phyloP scores from a whole-genome alignment of 108 stramenopile genomes.

The Fragilaria crotonensis region DNA sequence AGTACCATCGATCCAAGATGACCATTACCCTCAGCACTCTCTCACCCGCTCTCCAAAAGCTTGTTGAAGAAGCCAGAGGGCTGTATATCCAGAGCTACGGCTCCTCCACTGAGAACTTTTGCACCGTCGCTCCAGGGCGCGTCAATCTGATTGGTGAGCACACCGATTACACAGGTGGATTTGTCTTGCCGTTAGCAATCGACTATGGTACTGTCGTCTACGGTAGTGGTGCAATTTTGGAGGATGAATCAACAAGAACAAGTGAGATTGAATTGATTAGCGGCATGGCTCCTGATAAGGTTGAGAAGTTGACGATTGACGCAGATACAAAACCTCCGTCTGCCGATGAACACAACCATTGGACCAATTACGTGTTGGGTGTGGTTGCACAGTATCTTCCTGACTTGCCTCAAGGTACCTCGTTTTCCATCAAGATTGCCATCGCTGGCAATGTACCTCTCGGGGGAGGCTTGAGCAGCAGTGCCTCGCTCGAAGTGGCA shows the following conservation, averaged over 20 bases:
- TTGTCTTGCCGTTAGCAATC: constrained; percentile 89
- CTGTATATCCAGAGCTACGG: constrained; percentile 16
- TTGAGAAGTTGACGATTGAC: constrained; percentile 34
- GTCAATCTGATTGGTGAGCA: constrained; percentile 95
- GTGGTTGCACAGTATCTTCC: constrained; percentile 83
- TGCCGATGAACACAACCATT: constrained; percentile 20
- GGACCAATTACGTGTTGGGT: constrained; percentile 91
- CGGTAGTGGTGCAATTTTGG: constrained; percentile 41
- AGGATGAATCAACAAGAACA: neutral
- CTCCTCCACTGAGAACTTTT: neutral
- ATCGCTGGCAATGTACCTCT: constrained; percentile 87
- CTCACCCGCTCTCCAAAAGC: constrained; percentile 7
- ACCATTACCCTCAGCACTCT: neutral
- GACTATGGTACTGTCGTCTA: constrained; percentile 67
- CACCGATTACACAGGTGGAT: constrained; percentile 95
- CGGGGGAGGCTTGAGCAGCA: constrained; percentile 75
- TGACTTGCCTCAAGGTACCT: constrained; percentile 44
- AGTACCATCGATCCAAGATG: too few relatives aligned
- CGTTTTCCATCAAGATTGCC: constrained; percentile 38
- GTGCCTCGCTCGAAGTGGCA: constrained; percentile 74
- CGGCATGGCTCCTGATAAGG: constrained; percentile 25
- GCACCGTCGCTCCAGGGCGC: constrained; percentile 65
- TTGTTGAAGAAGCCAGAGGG: constrained; percentile 13
- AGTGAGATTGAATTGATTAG: constrained; percentile 46
- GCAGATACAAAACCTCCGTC: constrained; percentile 44